A percentile compares a stretch with the other conserved stretches of the same genome.
Evolutionary conservation across 2,329 filamentous ascomycete genomes (phyloP).

Genomic region (Diaporthe australafricana): DNA sequence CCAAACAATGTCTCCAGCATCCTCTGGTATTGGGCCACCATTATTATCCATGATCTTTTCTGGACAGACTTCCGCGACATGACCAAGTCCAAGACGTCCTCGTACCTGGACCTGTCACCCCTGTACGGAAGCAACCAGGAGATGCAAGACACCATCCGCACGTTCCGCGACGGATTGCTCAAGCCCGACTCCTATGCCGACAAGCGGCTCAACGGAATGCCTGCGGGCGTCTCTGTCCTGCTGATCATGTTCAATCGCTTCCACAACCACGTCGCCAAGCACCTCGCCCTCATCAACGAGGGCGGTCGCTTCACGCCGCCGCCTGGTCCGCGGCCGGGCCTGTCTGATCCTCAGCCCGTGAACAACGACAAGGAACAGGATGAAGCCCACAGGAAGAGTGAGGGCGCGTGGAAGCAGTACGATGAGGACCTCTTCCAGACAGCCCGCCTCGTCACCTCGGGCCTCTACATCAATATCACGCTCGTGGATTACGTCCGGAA

Average conservation of each 20-base stretch:
- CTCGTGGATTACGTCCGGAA: conserved; percentile 83
- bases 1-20: conserved; percentile 80
- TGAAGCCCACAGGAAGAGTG: conserved; percentile 56
- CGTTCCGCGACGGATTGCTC: conserved; percentile 76
- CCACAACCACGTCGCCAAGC: conserved; percentile 86
- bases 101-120: conserved; percentile 78
- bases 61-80: conserved; percentile 73
- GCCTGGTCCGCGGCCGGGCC: conserved; percentile 39
- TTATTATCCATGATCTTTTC: conserved; percentile 79
- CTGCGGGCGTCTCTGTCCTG: conserved; percentile 77
- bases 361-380: conserved; percentile 49
- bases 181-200: conserved; percentile 81
- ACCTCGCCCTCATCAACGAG: conserved; percentile 89
- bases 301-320: conserved; percentile 81
- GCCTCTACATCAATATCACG: conserved; percentile 83
- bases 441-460: conserved; percentile 78
- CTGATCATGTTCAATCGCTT: conserved; percentile 86
- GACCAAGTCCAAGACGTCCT: conserved; percentile 74
- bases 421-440: conserved; percentile 86
- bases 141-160: conserved; percentile 75
- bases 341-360: background rate
- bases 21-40: conserved; percentile 78
- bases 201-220: conserved; percentile 76
- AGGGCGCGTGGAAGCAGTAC: conserved; percentile 72
- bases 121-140: conserved; percentile 77